These are phyloP conservation scores for Rachicladosporium sp. DNA, from an alignment of 2,329 filamentous ascomycete species.

Conservation along the genomic window DNA sequence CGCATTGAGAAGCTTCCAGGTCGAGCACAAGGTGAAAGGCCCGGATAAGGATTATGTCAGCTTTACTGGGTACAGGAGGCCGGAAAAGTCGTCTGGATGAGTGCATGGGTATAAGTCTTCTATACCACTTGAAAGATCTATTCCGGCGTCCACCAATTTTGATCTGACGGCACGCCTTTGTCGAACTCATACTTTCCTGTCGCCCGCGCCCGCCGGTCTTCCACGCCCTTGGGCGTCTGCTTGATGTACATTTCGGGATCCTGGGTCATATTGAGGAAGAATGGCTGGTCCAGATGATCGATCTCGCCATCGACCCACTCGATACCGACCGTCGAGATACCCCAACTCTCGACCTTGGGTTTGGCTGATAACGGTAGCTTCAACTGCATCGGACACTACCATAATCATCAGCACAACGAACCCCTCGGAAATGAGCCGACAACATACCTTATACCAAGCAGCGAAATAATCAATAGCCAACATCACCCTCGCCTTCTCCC, in stretches of 20 bases:
- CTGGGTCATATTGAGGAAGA: conserved; percentile 10
- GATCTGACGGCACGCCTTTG: conserved; percentile 4
- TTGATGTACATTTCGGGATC: conserved; percentile 8
- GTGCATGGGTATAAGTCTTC: too few species aligned
- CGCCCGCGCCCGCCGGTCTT: conserved; percentile 7
- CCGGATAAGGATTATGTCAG: conserved; percentile 60
- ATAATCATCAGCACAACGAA: too few species aligned
- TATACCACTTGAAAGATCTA: too few species aligned
- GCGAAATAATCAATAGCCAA: conserved; percentile 28
- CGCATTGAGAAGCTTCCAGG: conserved; percentile 44
- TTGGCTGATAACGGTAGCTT: conserved; percentile 20
- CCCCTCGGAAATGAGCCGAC: too few species aligned
- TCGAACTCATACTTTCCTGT: conserved; percentile 7
- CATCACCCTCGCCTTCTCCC: conserved; percentile 34
- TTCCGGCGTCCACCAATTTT: conserved; percentile 7
- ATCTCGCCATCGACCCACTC: conserved; percentile 27
- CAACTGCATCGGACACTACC: conserved; percentile 19
- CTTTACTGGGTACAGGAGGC: conserved; percentile 25
- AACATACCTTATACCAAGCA: conserved; percentile 21
- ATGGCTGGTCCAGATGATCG: conserved; percentile 23
- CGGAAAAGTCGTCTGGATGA: neutral
- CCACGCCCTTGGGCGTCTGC: conserved; percentile 7
- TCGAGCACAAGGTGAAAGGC: conserved; percentile 55
- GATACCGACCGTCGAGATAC: conserved; percentile 19
- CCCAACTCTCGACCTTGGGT: conserved; percentile 22